phyloP scores from a whole-genome alignment of 148 eudicot genomes.

The Simmondsia chinensis region DNA sequence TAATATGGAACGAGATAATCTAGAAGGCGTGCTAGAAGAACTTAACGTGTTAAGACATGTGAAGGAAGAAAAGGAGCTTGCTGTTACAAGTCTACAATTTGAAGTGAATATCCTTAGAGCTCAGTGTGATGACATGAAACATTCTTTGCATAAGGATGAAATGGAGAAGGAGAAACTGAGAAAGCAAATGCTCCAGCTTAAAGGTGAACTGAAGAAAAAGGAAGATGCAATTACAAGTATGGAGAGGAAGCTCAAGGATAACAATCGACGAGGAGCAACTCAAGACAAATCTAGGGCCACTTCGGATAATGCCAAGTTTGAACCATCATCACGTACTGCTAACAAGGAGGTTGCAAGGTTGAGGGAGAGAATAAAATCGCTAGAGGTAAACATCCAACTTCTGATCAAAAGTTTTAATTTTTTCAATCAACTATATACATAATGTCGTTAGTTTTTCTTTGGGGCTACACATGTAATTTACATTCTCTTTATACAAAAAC shows the following conservation, averaged over 20 bases:
- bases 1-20: conserved; percentile 21
- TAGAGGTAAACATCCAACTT: conserved; percentile 55
- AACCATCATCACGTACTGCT: conserved; percentile 16
- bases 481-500: too few species aligned
- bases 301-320: conserved; percentile 24
- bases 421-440: too few species aligned
- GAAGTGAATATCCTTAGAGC: conserved; percentile 43
- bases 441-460: too few species aligned
- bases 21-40: conserved; percentile 32
- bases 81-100: conserved; percentile 25
- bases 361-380: conserved; percentile 55
- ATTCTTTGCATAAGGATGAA: conserved; percentile 43
- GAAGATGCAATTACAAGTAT: conserved; percentile 47
- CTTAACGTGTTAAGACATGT: conserved; percentile 25
- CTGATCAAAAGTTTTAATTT: too few species aligned
- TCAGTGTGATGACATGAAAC: conserved; percentile 33
- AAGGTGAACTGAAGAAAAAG: conserved; percentile 46
- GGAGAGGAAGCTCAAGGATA: conserved; percentile 64
- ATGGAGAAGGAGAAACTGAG: conserved; percentile 54
- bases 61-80: conserved; percentile 39
- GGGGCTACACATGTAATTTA: too few species aligned
- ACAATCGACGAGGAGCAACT: conserved; percentile 15
- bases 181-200: conserved; percentile 42
- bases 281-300: conserved; percentile 30
- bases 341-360: conserved; percentile 51